A percentile compares a stretch with the other conserved stretches of the same genome.
These are phyloP conservation scores for Saccharomycopsis malanga DNA, from an alignment of 805 yeast species.

Conservation along the genomic window DNA sequence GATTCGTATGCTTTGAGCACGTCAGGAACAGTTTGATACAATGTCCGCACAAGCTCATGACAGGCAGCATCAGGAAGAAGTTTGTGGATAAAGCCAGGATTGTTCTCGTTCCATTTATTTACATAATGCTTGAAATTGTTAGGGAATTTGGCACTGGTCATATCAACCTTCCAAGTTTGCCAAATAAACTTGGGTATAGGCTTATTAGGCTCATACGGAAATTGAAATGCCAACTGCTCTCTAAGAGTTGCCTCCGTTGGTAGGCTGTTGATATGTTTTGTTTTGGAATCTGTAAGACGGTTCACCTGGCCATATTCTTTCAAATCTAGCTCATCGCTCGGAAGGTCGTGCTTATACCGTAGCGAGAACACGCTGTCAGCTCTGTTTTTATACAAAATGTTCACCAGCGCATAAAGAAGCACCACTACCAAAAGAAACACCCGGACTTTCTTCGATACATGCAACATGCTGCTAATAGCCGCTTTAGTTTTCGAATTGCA, in stretches of 20 bases:
- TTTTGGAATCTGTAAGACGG: background rate
- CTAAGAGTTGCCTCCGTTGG: constrained; percentile 27
- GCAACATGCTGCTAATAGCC: too few relatives aligned
- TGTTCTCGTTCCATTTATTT: constrained; percentile 55
- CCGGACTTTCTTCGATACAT: background rate
- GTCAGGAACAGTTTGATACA: constrained; percentile 67
- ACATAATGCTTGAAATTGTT: constrained; percentile 42
- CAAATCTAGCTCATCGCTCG: constrained; percentile 1
- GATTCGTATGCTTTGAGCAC: constrained; percentile 66
- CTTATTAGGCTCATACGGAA: constrained; percentile 62
- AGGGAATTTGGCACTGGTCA: constrained; percentile 52
- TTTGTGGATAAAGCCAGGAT: constrained; percentile 63
- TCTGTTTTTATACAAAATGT: background rate
- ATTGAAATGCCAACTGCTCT: constrained; percentile 59
- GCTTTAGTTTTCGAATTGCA: too few relatives aligned
- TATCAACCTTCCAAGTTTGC: constrained; percentile 88
- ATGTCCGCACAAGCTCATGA: constrained; percentile 43
- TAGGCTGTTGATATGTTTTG: background rate
- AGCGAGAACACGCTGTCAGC: background rate
- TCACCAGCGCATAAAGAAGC: background rate
- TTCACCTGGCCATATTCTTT: constrained; percentile 10
- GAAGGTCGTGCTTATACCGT: constrained; percentile 9
- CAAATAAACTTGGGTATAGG: constrained; percentile 76
- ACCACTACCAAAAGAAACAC: background rate
- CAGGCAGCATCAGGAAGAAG: constrained; percentile 66